Conservation (phyloP, 768 basidiomycete genomes). For the Grammothele lineata region DNA sequence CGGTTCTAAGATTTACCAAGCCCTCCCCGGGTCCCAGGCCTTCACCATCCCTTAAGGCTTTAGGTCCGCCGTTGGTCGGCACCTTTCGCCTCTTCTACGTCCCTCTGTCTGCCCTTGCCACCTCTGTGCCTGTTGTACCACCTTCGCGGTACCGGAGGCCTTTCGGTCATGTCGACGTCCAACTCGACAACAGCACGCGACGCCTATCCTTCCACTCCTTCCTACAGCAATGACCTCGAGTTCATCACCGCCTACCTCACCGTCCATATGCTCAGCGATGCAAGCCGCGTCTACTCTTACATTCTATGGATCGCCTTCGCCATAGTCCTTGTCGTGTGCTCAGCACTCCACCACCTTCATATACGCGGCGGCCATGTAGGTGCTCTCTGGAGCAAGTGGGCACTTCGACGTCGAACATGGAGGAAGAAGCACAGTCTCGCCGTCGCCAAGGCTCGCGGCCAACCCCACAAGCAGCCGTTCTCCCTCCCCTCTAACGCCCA, state of each 20-base stretch:
- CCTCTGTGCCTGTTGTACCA: too few species aligned
- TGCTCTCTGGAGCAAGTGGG: constrained; percentile 56
- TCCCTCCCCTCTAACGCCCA: constrained; percentile 63
- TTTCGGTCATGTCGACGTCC: too few species aligned
- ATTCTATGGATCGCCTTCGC: constrained; percentile 54
- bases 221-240: constrained; percentile 38
- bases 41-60: too few species aligned
- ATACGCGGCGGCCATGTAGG: constrained; percentile 39
- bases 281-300: constrained; percentile 54
- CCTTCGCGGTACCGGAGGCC: too few species aligned
- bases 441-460: constrained; percentile 28
- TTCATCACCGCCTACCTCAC: constrained; percentile 57
- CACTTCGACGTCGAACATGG: constrained; percentile 55
- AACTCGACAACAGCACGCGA: too few species aligned
- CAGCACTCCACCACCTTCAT: constrained; percentile 40
- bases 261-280: constrained; percentile 49
- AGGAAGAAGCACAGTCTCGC: constrained; percentile 42
- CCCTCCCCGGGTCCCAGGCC: too few species aligned
- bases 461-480: constrained; percentile 37
- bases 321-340: constrained; percentile 35
- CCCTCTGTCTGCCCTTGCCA: too few species aligned
- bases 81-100: too few species aligned
- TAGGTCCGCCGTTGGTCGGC: too few species aligned
- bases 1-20: too few species aligned
- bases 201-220: too few species aligned